phyloP scores from a whole-genome alignment of 306 rosid species.

The Trichosanthes truncata region DNA sequence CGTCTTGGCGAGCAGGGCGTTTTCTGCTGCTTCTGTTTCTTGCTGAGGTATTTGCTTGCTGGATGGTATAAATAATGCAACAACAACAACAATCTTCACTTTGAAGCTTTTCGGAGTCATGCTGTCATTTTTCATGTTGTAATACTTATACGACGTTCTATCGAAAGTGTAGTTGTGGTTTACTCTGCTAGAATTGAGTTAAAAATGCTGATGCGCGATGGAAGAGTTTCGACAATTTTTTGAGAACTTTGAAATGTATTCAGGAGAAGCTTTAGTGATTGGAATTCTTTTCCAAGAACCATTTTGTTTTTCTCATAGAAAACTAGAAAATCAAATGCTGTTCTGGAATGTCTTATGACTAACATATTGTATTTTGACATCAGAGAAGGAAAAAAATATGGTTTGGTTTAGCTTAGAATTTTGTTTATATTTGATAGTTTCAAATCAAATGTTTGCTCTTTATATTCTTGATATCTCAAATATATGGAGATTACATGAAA shows the following conservation, averaged over 20 bases:
- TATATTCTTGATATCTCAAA: background rate
- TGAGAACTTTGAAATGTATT: background rate
- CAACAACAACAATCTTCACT: background rate
- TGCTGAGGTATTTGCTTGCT: slow-evolving; percentile 71
- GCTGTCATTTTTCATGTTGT: background rate
- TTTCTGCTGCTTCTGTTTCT: slow-evolving; percentile 77
- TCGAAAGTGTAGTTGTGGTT: background rate
- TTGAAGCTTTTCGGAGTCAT: background rate
- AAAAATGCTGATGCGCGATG: background rate
- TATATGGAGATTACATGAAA: background rate
- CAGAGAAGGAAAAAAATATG: background rate
- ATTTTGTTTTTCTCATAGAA: background rate
- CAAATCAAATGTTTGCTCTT: background rate
- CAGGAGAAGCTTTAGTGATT: background rate
- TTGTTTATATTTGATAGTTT: background rate
- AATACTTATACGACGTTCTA: background rate
- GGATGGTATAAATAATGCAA: slow-evolving; percentile 89
- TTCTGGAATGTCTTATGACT: background rate
- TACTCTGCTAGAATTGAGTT: background rate
- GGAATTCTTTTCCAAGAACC: background rate
- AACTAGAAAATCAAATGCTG: background rate
- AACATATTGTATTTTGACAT: background rate
- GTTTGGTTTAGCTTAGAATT: background rate
- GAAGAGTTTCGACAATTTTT: background rate
- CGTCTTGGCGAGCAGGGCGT: slow-evolving; percentile 36